Base-by-base conservation (phyloP, 2,329 filamentous ascomycete species). In the Curvularia verruculosa region DNA sequence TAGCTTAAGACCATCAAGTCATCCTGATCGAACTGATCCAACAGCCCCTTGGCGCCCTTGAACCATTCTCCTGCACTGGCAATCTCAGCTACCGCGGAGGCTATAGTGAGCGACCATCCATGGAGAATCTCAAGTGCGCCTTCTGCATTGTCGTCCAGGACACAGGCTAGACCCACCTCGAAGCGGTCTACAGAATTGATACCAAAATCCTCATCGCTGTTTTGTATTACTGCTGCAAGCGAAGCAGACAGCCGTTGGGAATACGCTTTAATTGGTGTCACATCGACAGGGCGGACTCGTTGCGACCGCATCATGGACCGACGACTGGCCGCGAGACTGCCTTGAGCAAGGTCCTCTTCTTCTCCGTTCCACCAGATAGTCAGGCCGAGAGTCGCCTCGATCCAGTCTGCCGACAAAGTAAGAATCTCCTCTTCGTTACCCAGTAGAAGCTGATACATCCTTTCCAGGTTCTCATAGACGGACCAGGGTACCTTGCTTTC, bases 291-390 rank as follows among this genome's bases (percentile, higher is more conserved):
- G 15, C 82, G 77, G 21, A 79, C 76, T 52, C 77, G 77, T 29
- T 77, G 75, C 19, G 71, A 71, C 45, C 67, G 73, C 58, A 72
- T 74, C 49, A 79, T 59, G 12, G 78, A 77, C 34, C 77, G 78
- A 52, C 79, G 77, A 56, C 77, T 81, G n/a, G 74, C 75, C 49
- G 75, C 75, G 29, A 82, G 73, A 61, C 76, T 81, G 49, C 75
- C 78, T 36, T 75, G 70, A 1, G 74, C 63, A 26, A 77, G 64
- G 1, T 80, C 78, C 13, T 82, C 80, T 9, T 87, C 83, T 58
- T 87, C 85, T 59, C 95, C 91, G 71, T 96, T 89, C 92, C 93
- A 96, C 94, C 94, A 98, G 5, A 90, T 88, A 29, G 93, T 88
- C 48, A 98, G 80, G 1, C 89, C 90, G 58, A 97, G 79, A 0